Conservation (phyloP, 805 yeast genomes). For the Candida cerambycidarum region DNA sequence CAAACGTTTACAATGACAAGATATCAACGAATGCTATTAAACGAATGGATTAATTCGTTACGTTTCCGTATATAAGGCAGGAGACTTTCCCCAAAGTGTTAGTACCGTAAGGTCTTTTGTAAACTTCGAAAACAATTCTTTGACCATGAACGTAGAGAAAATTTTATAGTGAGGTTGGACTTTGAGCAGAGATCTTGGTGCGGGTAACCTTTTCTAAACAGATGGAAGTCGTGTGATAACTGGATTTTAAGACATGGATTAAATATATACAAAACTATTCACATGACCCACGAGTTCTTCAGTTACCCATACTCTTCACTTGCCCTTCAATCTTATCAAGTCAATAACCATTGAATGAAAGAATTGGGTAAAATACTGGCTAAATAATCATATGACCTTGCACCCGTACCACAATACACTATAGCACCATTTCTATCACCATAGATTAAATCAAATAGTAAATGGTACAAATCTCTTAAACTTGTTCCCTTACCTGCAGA, state of each 20-base stretch:
- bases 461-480: conserved; percentile 38
- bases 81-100: conserved; percentile 88
- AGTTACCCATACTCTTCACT: no score
- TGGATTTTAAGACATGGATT: no score
- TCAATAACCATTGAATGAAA: conserved; percentile 8
- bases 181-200: not conserved
- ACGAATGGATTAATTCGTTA: conserved; percentile 31
- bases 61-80: conserved; percentile 76
- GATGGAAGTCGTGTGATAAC: no score
- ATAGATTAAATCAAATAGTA: conserved; percentile 39
- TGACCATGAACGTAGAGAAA: conserved; percentile 56
- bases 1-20: not conserved
- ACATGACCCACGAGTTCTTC: no score
- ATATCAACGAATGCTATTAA: conserved; percentile 13
- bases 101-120: conserved; percentile 40
- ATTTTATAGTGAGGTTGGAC: not conserved
- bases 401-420: conserved; percentile 45
- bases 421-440: conserved; percentile 22
- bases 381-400: conserved; percentile 37
- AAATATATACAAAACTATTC: not conserved
- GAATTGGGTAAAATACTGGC: conserved; percentile 28
- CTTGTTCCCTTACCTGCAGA: conserved; percentile 28
- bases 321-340: not conserved
- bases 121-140: conserved; percentile 81
- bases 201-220: conserved; percentile 1